phyloP scores from a whole-genome alignment of 2,329 filamentous ascomycete genomes.

The Tolypocladium album region DNA sequence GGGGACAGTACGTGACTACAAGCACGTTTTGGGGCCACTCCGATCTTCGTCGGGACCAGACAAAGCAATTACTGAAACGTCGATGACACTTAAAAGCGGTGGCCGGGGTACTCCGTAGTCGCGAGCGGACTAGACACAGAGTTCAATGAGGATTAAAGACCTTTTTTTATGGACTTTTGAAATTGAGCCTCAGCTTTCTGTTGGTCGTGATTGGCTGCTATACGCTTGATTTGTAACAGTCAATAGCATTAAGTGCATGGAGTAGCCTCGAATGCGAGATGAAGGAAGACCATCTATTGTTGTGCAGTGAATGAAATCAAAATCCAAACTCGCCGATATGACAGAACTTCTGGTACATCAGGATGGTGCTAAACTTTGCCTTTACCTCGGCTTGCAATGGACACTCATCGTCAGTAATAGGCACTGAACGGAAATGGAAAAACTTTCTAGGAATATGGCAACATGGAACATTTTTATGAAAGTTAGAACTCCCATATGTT shows the following conservation, averaged over 20 bases:
- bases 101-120: neutral
- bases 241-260: neutral
- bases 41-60: neutral
- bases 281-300: neutral
- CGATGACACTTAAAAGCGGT: neutral
- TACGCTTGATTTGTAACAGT: neutral
- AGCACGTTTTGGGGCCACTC: neutral
- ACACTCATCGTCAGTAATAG: neutral
- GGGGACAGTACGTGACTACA: neutral
- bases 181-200: neutral
- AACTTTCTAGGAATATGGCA: neutral
- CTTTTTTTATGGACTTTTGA: neutral
- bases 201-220: neutral
- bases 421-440: neutral
- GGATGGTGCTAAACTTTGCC: neutral
- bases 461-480: neutral
- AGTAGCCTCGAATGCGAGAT: neutral
- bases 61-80: neutral
- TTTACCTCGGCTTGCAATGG: too few species aligned
- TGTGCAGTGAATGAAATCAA: neutral
- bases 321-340: neutral
- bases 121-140: neutral
- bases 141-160: neutral
- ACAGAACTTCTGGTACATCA: neutral
- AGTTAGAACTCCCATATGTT: neutral